A percentile compares a stretch with the other conserved stretches of the same genome.
Conservation (phyloP, 208 protist species). For the Naegleria lovaniensis region DNA sequence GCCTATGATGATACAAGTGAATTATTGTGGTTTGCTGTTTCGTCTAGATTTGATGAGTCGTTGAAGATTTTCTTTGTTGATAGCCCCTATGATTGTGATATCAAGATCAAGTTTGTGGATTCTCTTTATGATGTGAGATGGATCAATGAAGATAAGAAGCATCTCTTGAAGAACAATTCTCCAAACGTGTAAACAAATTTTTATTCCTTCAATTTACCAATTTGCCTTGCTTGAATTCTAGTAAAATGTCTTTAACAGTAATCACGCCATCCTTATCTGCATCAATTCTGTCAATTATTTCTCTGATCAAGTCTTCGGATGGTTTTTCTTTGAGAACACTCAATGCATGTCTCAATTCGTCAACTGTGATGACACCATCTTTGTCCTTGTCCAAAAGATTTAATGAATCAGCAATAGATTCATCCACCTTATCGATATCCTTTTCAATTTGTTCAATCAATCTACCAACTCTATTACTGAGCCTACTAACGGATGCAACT, state of each 20-base stretch:
- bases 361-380: constrained; percentile 17
- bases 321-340: not conserved
- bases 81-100: not conserved
- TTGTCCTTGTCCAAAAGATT: constrained; percentile 26
- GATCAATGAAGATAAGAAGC: constrained; percentile 18
- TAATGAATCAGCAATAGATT: not conserved
- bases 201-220: not conserved
- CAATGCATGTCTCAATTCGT: not conserved
- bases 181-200: not conserved
- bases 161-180: constrained; percentile 1
- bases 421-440: constrained; percentile 24
- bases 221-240: not conserved
- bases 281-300: constrained; percentile 23
- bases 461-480: not conserved
- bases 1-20: not conserved
- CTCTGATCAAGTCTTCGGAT: not conserved
- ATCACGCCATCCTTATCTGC: constrained; percentile 17
- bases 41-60: not conserved
- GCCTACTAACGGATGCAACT: not conserved
- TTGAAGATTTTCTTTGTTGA: constrained; percentile 16
- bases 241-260: constrained; percentile 1
- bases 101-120: constrained; percentile 8
- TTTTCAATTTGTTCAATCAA: constrained; percentile 20
- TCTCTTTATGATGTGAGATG: not conserved
- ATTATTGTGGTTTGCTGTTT: constrained; percentile 6